Conservation (phyloP, 345 rosid genomes). For the Syzygium oleosum region DNA sequence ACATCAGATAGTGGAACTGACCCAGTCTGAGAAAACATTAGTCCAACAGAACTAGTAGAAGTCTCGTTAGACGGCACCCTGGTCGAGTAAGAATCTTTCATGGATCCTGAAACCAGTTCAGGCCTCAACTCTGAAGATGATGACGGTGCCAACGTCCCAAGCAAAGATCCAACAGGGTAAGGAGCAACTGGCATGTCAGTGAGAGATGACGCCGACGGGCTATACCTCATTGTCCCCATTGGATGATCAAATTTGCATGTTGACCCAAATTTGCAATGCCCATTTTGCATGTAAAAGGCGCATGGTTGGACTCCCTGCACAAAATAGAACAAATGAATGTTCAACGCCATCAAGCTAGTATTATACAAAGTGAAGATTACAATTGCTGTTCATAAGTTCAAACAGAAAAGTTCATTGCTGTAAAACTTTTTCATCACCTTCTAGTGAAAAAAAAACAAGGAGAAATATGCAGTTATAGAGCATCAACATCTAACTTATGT, state of each 20-base stretch:
- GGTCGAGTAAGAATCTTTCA: constrained; percentile 40
- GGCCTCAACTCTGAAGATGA: constrained; percentile 49
- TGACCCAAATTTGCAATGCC: constrained; percentile 59
- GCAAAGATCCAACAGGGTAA: constrained; percentile 68
- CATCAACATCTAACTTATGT: neutral
- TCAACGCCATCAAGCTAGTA: neutral
- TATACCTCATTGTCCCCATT: constrained; percentile 63
- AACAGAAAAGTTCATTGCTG: neutral
- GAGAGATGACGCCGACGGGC: constrained; percentile 84
- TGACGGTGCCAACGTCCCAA: constrained; percentile 56
- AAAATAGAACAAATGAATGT: neutral
- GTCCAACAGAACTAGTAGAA: constrained; percentile 58
- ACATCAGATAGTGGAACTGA: constrained; percentile 55
- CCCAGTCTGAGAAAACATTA: constrained; percentile 60
- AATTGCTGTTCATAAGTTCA: neutral
- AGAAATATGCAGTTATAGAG: neutral
- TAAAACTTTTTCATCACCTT: neutral
- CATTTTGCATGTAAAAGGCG: constrained; percentile 53
- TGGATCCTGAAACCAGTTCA: constrained; percentile 50
- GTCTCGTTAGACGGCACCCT: constrained; percentile 52
- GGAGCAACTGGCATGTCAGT: constrained; percentile 82
- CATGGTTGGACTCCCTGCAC: constrained; percentile 57
- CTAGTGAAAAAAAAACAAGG: neutral
- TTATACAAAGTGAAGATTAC: neutral
- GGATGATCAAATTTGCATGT: constrained; percentile 87